Base-by-base conservation (phyloP, 352 stramenopile genomes). In the Pythium aphanidermatum region DNA sequence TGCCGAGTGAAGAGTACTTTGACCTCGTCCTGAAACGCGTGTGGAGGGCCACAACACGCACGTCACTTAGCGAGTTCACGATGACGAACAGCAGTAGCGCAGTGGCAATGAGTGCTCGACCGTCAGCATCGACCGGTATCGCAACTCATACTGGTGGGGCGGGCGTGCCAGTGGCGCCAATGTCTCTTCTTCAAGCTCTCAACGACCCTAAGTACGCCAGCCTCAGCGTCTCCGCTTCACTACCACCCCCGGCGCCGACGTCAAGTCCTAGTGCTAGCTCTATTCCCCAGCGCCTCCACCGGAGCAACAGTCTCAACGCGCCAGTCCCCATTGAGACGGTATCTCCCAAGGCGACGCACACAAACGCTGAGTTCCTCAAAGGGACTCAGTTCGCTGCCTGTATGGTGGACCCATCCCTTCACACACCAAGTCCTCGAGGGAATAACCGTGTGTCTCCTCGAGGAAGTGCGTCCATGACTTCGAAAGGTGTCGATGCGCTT, bases 1-100 rank as follows among this genome's bases (percentile, higher is more conserved):
- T 72, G 12, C 74, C 72, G 6, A 89, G 70, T 29, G 70, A 87
- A 19, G 77, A 89, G 47, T 86, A 81, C 63, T 89, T 86, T 51
- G 77, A 89, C 27, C 40, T 89, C 10, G 45, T 89, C 20, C 62
- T 89, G 45, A 82, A 76, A 34, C 74, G 77, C 24, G 77, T 84
- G 16, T 89, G 77, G 77, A 72, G 71, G 33, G 77, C 68, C 4
- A 63, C 65, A 16, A 58, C 45, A 2, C 58, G 60, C 17, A 69
- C 60, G 8, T 70, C 63, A 29, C 64, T 86, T 5, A 60, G 49
- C 16, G 60, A 70, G 7, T 47, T 34, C 44, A 75, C 63, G 21
- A 64, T 21, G 23, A 41, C 47, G 5, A 40, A n/a, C n/a, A n/a
- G n/a, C n/a, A n/a, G n/a, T n/a, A n/a, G n/a, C n/a, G n/a, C n/a